Evolutionary conservation across 345 rosid genomes (phyloP).

Genomic region (Ailanthus altissimus): DNA sequence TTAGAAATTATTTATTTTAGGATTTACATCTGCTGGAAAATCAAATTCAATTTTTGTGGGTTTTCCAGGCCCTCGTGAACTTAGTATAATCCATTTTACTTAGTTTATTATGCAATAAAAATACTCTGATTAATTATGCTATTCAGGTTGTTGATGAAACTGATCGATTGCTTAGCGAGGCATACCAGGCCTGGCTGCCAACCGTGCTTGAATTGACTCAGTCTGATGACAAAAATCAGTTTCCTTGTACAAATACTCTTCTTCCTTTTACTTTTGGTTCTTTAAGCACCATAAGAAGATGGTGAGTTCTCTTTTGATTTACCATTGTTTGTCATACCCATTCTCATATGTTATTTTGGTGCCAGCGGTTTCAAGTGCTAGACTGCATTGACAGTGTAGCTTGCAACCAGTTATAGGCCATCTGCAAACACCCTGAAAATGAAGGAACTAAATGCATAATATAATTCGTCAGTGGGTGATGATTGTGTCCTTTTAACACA

Average conservation of each 20-base stretch:
- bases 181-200: slow-evolving; percentile 96
- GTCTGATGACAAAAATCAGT: slow-evolving; percentile 36
- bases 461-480: not conserved
- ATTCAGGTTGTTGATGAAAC: slow-evolving; percentile 96
- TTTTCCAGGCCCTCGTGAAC: not conserved
- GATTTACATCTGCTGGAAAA: not conserved
- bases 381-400: not conserved
- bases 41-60: not conserved
- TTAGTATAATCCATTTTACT: not conserved
- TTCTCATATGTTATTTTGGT: not conserved
- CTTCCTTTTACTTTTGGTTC: slow-evolving; percentile 55
- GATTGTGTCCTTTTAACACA: not conserved
- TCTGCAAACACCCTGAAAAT: not conserved
- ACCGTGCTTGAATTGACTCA: slow-evolving; percentile 70
- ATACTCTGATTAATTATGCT: slow-evolving; percentile 27
- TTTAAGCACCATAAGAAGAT: slow-evolving; percentile 72
- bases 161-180: slow-evolving; percentile 87
- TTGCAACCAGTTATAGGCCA: not conserved
- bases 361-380: not conserved
- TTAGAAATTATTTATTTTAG: not conserved
- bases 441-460: not conserved
- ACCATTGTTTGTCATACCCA: not conserved
- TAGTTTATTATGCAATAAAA: slow-evolving; percentile 6
- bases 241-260: slow-evolving; percentile 32
- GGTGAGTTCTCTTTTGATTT: slow-evolving; percentile 47